Conservation (phyloP, 208 protist genomes). For the Balamuthia mandrillaris region DNA sequence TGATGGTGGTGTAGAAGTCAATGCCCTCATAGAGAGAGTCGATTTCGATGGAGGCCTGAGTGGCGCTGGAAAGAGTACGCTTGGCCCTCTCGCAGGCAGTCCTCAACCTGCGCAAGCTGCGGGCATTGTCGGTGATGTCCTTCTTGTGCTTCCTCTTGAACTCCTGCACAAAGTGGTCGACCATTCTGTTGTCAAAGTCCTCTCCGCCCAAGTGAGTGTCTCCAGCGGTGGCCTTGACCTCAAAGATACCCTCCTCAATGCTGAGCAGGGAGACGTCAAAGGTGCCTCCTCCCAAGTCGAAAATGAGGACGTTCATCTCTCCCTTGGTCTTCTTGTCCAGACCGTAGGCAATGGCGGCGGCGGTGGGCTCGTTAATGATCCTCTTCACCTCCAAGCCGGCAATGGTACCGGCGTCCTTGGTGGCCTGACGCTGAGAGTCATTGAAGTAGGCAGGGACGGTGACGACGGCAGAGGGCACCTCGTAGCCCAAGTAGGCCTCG, state of each 20-base stretch:
- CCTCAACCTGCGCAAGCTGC: slow-evolving; percentile 64
- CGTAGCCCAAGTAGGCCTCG: slow-evolving; percentile 89
- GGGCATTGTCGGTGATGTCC: slow-evolving; percentile 64
- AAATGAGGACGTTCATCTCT: slow-evolving; percentile 91
- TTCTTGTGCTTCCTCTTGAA: slow-evolving; percentile 91
- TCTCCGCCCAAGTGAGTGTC: slow-evolving; percentile 99
- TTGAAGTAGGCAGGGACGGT: slow-evolving; percentile 98
- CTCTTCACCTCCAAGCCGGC: slow-evolving; percentile 92
- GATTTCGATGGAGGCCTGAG: slow-evolving; percentile 87
- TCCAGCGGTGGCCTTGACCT: slow-evolving; percentile 97
- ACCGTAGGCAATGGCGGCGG: slow-evolving; percentile 98
- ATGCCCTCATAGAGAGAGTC: slow-evolving; percentile 92
- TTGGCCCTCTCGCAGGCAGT: slow-evolving; percentile 87
- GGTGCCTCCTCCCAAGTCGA: slow-evolving; percentile 96
- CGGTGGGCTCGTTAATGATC: slow-evolving; percentile 99
- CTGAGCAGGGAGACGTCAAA: slow-evolving; percentile 98
- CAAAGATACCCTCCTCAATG: slow-evolving; percentile 98
- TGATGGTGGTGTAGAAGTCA: slow-evolving; percentile 91
- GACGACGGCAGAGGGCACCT: slow-evolving; percentile 90
- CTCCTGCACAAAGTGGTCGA: slow-evolving; percentile 93
- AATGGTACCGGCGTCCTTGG: slow-evolving; percentile 87
- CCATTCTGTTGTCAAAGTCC: slow-evolving; percentile 96
- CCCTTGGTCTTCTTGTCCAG: slow-evolving; percentile 78
- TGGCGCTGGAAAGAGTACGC: slow-evolving; percentile 87
- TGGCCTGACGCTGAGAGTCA: slow-evolving; percentile 87